Evolutionary conservation across 2,329 filamentous ascomycete genomes (phyloP).

Genomic region (Aspergillus aculeatinus): DNA sequence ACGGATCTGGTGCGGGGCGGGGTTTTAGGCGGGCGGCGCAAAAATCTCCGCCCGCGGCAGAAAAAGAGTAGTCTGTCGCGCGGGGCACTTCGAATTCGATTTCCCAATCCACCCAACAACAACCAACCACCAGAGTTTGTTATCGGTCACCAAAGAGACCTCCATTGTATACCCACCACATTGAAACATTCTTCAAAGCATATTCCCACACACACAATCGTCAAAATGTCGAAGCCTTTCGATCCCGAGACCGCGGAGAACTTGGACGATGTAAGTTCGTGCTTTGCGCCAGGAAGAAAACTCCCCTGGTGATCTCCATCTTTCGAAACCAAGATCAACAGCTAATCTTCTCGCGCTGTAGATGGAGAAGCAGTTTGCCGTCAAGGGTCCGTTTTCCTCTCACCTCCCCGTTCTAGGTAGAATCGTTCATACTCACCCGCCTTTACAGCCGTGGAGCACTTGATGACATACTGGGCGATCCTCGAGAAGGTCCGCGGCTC

Average conservation of each 20-base stretch:
- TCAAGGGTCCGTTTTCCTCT: conserved; percentile 66
- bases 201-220: conserved; percentile 2
- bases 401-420: background rate
- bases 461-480: conserved; percentile 95
- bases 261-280: conserved; percentile 61
- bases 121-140: background rate
- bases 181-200: background rate
- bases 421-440: conserved; percentile 11
- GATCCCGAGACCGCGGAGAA: conserved; percentile 66
- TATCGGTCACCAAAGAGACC: background rate
- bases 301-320: background rate
- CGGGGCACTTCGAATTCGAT: conserved; percentile 24
- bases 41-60: conserved; percentile 32
- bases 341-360: conserved; percentile 41
- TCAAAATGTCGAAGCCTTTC: conserved; percentile 45
- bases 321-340: conserved; percentile 5
- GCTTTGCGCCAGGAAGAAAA: background rate
- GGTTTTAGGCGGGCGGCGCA: conserved; percentile 13
- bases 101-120: too few relatives aligned
- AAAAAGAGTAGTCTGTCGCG: conserved; percentile 30
- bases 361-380: conserved; percentile 99
- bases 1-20: conserved; percentile 8
- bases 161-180: conserved; percentile 4
- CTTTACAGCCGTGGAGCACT: conserved; percentile 74
- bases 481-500: conserved; percentile 88